Conservation (phyloP, 164 flowering plant genomes). For the Vitis amurensis region DNA sequence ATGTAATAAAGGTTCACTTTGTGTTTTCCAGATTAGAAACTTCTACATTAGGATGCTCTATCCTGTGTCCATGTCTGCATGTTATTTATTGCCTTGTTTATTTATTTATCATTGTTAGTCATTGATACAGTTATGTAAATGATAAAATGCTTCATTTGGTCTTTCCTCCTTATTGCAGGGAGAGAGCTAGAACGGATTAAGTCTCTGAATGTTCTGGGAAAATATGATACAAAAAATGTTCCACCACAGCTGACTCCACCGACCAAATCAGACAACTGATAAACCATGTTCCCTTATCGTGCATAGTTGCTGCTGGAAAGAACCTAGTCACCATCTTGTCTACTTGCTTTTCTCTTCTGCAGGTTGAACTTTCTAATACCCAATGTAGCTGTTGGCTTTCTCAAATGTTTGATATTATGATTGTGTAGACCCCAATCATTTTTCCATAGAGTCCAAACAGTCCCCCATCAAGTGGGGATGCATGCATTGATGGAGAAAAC, state of each 20-base stretch:
- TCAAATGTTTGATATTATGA: too few species aligned
- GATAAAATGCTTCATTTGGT: not conserved
- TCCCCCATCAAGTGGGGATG: too few species aligned
- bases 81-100: not conserved
- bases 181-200: conserved; percentile 27
- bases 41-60: not conserved
- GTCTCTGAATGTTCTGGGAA: conserved; percentile 29
- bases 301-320: not conserved
- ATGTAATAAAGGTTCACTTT: too few species aligned
- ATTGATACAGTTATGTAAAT: not conserved
- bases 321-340: not conserved
- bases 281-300: not conserved
- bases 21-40: not conserved
- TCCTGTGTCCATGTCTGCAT: not conserved
- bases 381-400: too few species aligned
- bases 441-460: too few species aligned
- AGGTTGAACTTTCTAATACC: not conserved
- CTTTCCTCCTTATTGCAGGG: conserved; percentile 12
- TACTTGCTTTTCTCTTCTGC: not conserved
- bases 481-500: too few species aligned
- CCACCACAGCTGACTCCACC: conserved; percentile 3
- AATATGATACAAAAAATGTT: conserved; percentile 4
- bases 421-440: too few species aligned
- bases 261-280: not conserved
- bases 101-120: not conserved